A percentile compares a stretch with the other conserved stretches of the same genome.
phyloP scores from a whole-genome alignment of 371 early-diverging fungal species.

The Rhizomucor pusillus region DNA sequence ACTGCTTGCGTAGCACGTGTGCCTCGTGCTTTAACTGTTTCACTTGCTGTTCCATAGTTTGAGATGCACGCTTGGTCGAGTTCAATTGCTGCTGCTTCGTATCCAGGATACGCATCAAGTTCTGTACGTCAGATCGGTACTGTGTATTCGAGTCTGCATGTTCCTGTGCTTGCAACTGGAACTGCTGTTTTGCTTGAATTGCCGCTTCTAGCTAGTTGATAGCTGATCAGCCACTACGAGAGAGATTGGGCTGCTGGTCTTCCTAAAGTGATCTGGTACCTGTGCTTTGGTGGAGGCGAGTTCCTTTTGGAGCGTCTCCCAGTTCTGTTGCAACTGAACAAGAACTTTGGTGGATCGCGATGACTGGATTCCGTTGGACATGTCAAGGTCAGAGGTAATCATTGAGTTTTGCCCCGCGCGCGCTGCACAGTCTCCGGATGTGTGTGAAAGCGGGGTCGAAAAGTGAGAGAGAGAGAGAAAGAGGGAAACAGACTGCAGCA shows the following conservation, averaged over 20 bases:
- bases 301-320: conserved; percentile 15
- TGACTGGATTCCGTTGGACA: conserved; percentile 7
- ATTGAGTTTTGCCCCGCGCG: too few relatives aligned
- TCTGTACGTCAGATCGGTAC: conserved; percentile 35
- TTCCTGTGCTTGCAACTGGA: conserved; percentile 28
- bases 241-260: background rate
- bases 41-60: conserved; percentile 19
- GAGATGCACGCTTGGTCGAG: conserved; percentile 26
- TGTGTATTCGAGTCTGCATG: conserved; percentile 35
- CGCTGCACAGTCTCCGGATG: too few relatives aligned
- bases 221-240: background rate
- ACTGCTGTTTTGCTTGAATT: conserved; percentile 20
- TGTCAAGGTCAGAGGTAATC: conserved; percentile 2
- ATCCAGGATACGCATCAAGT: conserved; percentile 38
- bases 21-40: conserved; percentile 42
- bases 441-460: background rate
- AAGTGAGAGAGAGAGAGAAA: background rate
- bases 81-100: conserved; percentile 39
- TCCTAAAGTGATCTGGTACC: conserved; percentile 2
- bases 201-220: conserved; percentile 24
- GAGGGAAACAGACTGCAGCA: background rate
- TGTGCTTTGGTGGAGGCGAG: conserved; percentile 13
- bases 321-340: conserved; percentile 19
- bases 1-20: conserved; percentile 31
- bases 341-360: conserved; percentile 21